Base-by-base conservation (phyloP, 2,329 filamentous ascomycete species). In the Alternaria panax region DNA sequence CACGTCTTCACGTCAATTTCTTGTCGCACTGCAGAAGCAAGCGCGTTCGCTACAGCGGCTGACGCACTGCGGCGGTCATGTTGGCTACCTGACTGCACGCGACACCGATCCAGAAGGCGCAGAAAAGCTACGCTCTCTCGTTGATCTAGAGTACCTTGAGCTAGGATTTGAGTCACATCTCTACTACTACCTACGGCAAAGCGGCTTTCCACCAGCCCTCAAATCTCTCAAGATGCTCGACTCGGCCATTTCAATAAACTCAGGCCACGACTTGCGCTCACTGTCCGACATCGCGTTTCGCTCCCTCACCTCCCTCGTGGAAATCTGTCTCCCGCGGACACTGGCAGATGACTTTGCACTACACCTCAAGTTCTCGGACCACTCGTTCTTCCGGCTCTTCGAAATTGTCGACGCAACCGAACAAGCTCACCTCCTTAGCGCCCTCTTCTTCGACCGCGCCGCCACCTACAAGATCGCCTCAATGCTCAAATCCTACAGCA, bases 21-120 rank as follows among this genome's bases (percentile, higher is more conserved):
- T 78, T 2, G 54, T 64, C 5, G 72, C 71, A 5, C 60, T 78
- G 2, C 60, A 68, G 28, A 62, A 65, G 25, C 76, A 78, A 69
- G 67, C 71, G 5, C 53, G 66, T n/a, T 78, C 76, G 2, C 64
- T 78, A 4, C 60, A 69, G 51, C 64, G 63, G 5, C 62, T 78
- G 16, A 61, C 54, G 4, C 74, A 78, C 36, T 68, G 71, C 22
- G 69, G 70, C 12, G 74, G 74, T 11, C 60, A 58, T 18, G 54
- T 67, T 11, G 43, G 38, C 12, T 64, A 57, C 24, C 57, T 67
- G 1, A 59, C 60, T 11, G 9, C 50, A 2, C 62, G 57, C 14
- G 57, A 63, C 2, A 63, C 59, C 9, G 63, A 70, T 7, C 61
- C 63, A 1, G 56, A 66, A 24, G 66, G 68, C 11, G 51, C 64